These are phyloP conservation scores for Cercospora zeae-maydis DNA, from an alignment of 2,329 filamentous ascomycete genomes.

Conservation along the genomic window DNA sequence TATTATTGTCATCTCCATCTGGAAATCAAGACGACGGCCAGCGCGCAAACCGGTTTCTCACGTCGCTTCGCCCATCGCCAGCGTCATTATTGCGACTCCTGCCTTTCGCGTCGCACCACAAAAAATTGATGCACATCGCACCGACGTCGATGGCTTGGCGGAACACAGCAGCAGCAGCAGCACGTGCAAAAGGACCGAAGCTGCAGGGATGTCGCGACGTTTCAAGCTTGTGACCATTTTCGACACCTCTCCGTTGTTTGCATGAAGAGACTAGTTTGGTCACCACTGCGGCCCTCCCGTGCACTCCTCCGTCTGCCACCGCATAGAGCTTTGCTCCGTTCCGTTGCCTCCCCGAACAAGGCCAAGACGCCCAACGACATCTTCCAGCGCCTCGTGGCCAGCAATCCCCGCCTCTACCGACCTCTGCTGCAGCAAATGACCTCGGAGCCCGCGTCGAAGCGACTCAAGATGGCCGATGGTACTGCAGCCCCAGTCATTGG, in stretches of 20 bases:
- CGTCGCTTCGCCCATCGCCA: not conserved
- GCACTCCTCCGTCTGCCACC: not conserved
- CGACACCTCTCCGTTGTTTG: not conserved
- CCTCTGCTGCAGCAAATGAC: conserved; percentile 23
- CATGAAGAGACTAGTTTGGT: conserved; percentile 5
- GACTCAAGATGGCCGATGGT: conserved; percentile 67
- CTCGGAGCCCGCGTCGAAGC: conserved; percentile 57
- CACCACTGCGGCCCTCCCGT: not conserved
- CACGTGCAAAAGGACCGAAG: not conserved
- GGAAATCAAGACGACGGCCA: not conserved
- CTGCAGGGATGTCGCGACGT: not conserved
- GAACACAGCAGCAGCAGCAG: not conserved
- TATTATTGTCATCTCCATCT: no score
- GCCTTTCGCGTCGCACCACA: not conserved
- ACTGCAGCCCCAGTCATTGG: conserved; percentile 59
- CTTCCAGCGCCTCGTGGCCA: conserved; percentile 15
- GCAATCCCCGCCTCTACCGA: conserved; percentile 17
- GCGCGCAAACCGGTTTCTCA: conserved; percentile 1
- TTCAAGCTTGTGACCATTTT: not conserved
- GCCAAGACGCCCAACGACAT: conserved; percentile 11
- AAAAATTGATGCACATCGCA: not conserved
- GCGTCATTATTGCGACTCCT: not conserved
- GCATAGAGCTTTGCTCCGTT: not conserved
- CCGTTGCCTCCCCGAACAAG: conserved; percentile 1
- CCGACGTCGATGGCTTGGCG: not conserved